phyloP scores from a whole-genome alignment of 2,329 filamentous ascomycete genomes.

The Leptosphaerulina australis region DNA sequence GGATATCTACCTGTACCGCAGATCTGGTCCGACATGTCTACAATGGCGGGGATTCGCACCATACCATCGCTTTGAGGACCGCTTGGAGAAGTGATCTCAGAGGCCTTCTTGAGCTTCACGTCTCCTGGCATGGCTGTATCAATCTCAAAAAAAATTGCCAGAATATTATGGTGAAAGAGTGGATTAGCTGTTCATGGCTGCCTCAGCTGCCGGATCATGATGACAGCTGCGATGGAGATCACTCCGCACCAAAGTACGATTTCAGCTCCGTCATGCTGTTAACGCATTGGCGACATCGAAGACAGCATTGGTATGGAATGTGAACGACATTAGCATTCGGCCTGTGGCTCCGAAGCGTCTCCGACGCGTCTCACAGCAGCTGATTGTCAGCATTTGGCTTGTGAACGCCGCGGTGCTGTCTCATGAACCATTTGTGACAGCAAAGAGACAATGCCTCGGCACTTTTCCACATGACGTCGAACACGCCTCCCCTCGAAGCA shows the following conservation, averaged over 20 bases:
- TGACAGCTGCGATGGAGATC: constrained; percentile 1
- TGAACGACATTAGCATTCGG: background rate
- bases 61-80: constrained; percentile 58
- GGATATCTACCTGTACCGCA: constrained; percentile 66
- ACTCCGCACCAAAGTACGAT: background rate
- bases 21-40: constrained; percentile 67
- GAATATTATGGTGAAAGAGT: background rate
- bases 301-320: background rate
- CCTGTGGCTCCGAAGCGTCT: constrained; percentile 4
- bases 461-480: constrained; percentile 37
- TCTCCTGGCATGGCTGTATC: constrained; percentile 30
- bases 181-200: background rate
- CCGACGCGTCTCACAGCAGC: constrained; percentile 4
- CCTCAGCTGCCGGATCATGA: constrained; percentile 4
- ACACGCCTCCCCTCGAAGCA: constrained; percentile 27
- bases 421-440: constrained; percentile 4
- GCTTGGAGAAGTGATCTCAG: constrained; percentile 41
- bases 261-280: background rate
- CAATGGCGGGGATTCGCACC: constrained; percentile 63
- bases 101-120: constrained; percentile 37
- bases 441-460: constrained; percentile 35
- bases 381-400: constrained; percentile 19
- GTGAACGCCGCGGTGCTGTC: constrained; percentile 12
- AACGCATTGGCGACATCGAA: background rate
- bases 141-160: no score